Base-by-base conservation (phyloP, 2,329 filamentous ascomycete species). In the Furcasterigmium sp. region DNA sequence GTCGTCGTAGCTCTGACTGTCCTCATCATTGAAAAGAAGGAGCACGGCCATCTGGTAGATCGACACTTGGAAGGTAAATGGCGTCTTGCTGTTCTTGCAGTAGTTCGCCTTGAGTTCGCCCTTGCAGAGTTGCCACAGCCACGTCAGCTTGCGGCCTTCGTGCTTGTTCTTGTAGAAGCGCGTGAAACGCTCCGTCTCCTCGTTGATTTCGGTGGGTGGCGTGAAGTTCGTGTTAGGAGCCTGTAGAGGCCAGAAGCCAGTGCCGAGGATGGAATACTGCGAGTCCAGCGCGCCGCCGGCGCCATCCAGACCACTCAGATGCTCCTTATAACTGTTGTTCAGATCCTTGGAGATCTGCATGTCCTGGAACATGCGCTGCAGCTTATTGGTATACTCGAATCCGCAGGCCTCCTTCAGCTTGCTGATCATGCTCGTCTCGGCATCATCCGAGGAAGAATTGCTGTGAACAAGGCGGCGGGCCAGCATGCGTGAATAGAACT, bases 351-450 rank as follows among this genome's bases (percentile, higher is more conserved):
- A 97, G 40, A 95, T 95, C 64, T 98, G 93, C 74, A 98, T 96
- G 60, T 98, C 93, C 64, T 97, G 91, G 78, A 97, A 98, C 93
- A 98, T 98, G 59, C 94, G 89, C 70, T 97, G 91, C 37, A 98
- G 78, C 72, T 97, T 97, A 75, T 97, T 98, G 54, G 93, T 98
- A 68, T 98, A 98, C 64, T 98, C 93, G 55, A 96, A 98, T 56
- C 93, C 93, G 59, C 93, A 97, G 0, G 93, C 91, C 61, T 98
- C 93, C 72, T 98, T 98, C 53, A 98, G 75, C 70, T 97, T 98
- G 72, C 87, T 91, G 65, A 98, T 98, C 93, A 98, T 98, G 69
- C 89, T 96, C 0, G 90, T 96, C 72, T 98, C 93, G 2, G 93
- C 91, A 67, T 98, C 93, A 54, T 95, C 91, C 3, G 91, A 96